These are phyloP conservation scores for Aechmea fasciata DNA, from an alignment of 176 grass and related monocot species.

Conservation along the genomic window DNA sequence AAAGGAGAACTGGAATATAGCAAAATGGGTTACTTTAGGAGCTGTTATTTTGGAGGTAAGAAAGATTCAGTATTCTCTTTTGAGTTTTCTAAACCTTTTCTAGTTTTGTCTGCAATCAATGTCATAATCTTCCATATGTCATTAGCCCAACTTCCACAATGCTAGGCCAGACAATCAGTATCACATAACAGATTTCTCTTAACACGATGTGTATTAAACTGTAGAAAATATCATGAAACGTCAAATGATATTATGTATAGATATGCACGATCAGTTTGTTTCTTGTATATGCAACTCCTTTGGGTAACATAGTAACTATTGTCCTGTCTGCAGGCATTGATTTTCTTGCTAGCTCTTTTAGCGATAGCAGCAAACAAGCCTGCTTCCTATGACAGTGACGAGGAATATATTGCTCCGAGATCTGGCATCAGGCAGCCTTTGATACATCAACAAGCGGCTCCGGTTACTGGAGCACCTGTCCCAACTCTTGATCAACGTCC, in stretches of 20 bases:
- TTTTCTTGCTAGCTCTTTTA: slow-evolving; percentile 69
- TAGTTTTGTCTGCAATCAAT: not conserved
- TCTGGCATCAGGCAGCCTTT: slow-evolving; percentile 54
- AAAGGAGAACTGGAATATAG: slow-evolving; percentile 82
- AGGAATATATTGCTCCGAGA: slow-evolving; percentile 59
- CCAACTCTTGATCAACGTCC: slow-evolving; percentile 68
- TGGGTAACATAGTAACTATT: not conserved
- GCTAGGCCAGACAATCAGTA: too few species aligned
- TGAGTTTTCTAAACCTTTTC: not conserved
- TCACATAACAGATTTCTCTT: too few species aligned
- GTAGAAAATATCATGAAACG: not conserved
- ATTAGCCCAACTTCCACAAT: too few species aligned
- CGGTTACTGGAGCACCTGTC: slow-evolving; percentile 57
- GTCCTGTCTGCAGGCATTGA: slow-evolving; percentile 41
- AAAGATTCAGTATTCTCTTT: not conserved
- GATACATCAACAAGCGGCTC: slow-evolving; percentile 46
- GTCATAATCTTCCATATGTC: too few species aligned
- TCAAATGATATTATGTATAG: not conserved
- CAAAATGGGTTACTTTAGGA: slow-evolving; percentile 82
- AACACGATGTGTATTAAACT: not conserved
- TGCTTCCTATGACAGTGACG: slow-evolving; percentile 78
- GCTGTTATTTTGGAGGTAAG: slow-evolving; percentile 70
- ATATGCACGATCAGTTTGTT: too few species aligned
- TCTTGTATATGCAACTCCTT: too few species aligned
- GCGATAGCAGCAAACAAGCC: slow-evolving; percentile 84